phyloP scores from a whole-genome alignment of 108 stramenopile species.

The Fistulifera solaris region DNA sequence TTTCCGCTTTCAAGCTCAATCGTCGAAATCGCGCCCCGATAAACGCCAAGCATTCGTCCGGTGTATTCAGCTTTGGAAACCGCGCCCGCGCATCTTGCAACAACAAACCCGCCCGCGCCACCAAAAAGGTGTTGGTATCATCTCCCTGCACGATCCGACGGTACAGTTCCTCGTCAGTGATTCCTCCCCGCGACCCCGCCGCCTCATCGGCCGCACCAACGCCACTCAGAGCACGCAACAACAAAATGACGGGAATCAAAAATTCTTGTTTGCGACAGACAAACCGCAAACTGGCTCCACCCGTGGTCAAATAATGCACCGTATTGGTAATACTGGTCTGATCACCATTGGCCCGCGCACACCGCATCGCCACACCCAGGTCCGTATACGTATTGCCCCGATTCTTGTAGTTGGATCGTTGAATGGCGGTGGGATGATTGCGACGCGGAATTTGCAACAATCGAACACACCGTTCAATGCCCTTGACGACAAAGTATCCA shows the following conservation, averaged over 20 bases:
- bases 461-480: slow-evolving; percentile 93
- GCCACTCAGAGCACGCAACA: slow-evolving; percentile 81
- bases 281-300: slow-evolving; percentile 90
- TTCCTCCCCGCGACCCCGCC: slow-evolving; percentile 25
- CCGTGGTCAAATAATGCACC: slow-evolving; percentile 91
- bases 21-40: slow-evolving; percentile 88
- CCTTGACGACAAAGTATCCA: slow-evolving; percentile 94
- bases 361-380: slow-evolving; percentile 78
- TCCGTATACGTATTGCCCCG: slow-evolving; percentile 80
- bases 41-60: slow-evolving; percentile 83
- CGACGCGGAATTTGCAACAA: slow-evolving; percentile 89
- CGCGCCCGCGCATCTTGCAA: slow-evolving; percentile 84
- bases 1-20: slow-evolving; percentile 55
- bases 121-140: slow-evolving; percentile 83
- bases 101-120: slow-evolving; percentile 85
- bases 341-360: slow-evolving; percentile 69
- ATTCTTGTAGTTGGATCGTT: slow-evolving; percentile 88
- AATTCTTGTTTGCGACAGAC: slow-evolving; percentile 89
- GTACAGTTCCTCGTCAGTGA: slow-evolving; percentile 89
- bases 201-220: slow-evolving; percentile 9
- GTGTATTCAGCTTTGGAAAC: slow-evolving; percentile 66
- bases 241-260: slow-evolving; percentile 83
- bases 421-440: slow-evolving; percentile 88
- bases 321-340: slow-evolving; percentile 91
- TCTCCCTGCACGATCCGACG: slow-evolving; percentile 78